Evolutionary conservation across 805 yeast genomes (phyloP).

Genomic region (Monosporozyma unispora): DNA sequence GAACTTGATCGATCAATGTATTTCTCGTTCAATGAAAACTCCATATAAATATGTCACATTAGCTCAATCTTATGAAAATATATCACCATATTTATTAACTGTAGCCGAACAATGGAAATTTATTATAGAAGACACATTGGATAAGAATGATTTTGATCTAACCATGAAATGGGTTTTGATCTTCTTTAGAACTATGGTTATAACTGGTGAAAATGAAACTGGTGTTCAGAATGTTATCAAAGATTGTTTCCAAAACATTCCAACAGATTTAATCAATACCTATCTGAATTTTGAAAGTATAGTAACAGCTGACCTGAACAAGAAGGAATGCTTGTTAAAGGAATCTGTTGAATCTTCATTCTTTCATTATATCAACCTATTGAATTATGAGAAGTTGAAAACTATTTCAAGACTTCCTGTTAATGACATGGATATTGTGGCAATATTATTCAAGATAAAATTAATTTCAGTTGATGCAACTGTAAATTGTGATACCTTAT

Average conservation of each 20-base stretch:
- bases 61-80: conserved; percentile 27
- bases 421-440: conserved; percentile 41
- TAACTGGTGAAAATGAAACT: conserved; percentile 51
- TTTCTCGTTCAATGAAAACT: conserved; percentile 57
- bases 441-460: conserved; percentile 34
- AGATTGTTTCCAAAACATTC: conserved; percentile 6
- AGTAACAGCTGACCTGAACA: conserved; percentile 5
- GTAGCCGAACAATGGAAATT: conserved; percentile 64
- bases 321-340: conserved; percentile 13
- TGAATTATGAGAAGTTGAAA: conserved; percentile 25
- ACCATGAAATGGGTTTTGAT: conserved; percentile 42
- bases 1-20: conserved; percentile 64
- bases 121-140: conserved; percentile 23
- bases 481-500: conserved; percentile 12
- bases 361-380: conserved; percentile 30
- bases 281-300: conserved; percentile 21
- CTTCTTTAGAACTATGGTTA: conserved; percentile 38
- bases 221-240: conserved; percentile 12
- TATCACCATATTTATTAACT: conserved; percentile 52
- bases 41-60: conserved; percentile 82
- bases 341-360: conserved; percentile 21
- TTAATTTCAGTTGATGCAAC: conserved; percentile 24
- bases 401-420: conserved; percentile 33
- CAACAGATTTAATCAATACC: conserved; percentile 4
- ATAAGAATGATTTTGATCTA: conserved; percentile 11